phyloP scores from a whole-genome alignment of 805 yeast genomes.

The Starmerella stigmatis region DNA sequence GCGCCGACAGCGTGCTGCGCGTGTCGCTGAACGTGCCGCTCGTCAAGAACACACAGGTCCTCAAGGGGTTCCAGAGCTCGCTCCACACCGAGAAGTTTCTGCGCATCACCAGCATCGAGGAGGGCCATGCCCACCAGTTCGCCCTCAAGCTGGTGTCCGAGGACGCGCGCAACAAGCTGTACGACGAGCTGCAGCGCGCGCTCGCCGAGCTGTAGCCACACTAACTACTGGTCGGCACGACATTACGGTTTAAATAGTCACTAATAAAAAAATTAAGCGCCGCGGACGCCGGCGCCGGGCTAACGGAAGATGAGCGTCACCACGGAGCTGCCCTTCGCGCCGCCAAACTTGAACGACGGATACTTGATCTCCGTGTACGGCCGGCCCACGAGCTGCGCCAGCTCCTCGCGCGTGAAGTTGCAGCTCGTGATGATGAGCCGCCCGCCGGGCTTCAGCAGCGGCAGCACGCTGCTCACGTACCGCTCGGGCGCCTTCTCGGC shows the following conservation, averaged over 20 bases:
- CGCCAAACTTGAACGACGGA: constrained; percentile 83
- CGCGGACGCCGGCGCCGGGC: no score
- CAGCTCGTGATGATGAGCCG: constrained; percentile 76
- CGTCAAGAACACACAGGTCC: constrained; percentile 47
- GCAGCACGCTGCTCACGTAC: constrained; percentile 52
- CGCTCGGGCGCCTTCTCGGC: constrained; percentile 33
- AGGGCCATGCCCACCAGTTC: constrained; percentile 64
- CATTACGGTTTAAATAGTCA: no score
- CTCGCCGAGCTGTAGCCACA: constrained; percentile 1
- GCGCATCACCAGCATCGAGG: constrained; percentile 59
- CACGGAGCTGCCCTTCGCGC: constrained; percentile 75
- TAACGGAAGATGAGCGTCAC: constrained; percentile 66
- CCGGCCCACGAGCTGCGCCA: constrained; percentile 35
- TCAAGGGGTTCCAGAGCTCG: constrained; percentile 79
- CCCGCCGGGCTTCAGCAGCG: constrained; percentile 47
- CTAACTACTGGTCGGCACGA: no score
- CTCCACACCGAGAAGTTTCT: constrained; percentile 73
- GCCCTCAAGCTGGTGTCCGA: constrained; percentile 63
- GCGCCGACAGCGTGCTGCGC: constrained; percentile 75
- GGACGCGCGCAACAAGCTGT: constrained; percentile 49
- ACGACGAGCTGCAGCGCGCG: constrained; percentile 29
- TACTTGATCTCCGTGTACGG: constrained; percentile 41
- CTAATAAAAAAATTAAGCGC: no score
- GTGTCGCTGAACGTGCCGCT: constrained; percentile 72
- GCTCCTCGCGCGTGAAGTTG: constrained; percentile 78